Evolutionary conservation across 768 basidiomycete species (phyloP).

Genomic region (Panus rudis): DNA sequence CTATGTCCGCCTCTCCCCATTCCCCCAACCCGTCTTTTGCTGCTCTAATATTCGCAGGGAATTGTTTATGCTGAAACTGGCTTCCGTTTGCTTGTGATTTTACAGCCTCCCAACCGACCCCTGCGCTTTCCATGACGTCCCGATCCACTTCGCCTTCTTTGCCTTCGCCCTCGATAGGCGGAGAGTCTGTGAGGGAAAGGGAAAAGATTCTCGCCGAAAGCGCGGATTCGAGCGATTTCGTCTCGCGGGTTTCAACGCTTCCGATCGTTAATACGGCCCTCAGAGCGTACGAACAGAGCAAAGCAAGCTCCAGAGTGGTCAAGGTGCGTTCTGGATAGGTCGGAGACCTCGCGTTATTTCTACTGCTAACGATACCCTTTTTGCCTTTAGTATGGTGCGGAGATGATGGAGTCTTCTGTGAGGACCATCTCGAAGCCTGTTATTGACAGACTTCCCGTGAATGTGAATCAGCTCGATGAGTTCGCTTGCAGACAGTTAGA

Average conservation of each 20-base stretch:
- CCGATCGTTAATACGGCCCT: slow-evolving; percentile 72
- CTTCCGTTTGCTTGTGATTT: not conserved
- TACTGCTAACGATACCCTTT: not conserved
- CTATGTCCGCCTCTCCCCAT: not conserved
- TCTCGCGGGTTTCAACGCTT: slow-evolving; percentile 56
- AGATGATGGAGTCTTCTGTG: slow-evolving; percentile 81
- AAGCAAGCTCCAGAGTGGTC: slow-evolving; percentile 77
- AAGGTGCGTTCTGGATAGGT: slow-evolving; percentile 47
- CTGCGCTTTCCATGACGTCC: slow-evolving; percentile 27
- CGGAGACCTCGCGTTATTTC: not conserved
- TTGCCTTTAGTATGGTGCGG: slow-evolving; percentile 69
- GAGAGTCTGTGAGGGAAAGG: not conserved
- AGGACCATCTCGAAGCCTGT: slow-evolving; percentile 78
- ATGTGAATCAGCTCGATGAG: slow-evolving; percentile 71
- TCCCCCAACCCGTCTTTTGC: not conserved
- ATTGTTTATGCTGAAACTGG: not conserved
- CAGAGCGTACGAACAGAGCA: slow-evolving; percentile 73
- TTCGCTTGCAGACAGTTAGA: slow-evolving; percentile 88
- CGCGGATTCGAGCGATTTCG: slow-evolving; percentile 30
- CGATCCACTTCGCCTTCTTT: slow-evolving; percentile 26
- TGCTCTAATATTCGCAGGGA: not conserved
- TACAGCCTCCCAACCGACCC: slow-evolving; percentile 28
- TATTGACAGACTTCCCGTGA: slow-evolving; percentile 70
- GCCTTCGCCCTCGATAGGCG: slow-evolving; percentile 17
- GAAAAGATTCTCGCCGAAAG: slow-evolving; percentile 7